Evolutionary conservation across 2,329 filamentous ascomycete genomes (phyloP), one percentile per base, ranked within the genome.

Genomic region (Penicillium rolfsii): DNA sequence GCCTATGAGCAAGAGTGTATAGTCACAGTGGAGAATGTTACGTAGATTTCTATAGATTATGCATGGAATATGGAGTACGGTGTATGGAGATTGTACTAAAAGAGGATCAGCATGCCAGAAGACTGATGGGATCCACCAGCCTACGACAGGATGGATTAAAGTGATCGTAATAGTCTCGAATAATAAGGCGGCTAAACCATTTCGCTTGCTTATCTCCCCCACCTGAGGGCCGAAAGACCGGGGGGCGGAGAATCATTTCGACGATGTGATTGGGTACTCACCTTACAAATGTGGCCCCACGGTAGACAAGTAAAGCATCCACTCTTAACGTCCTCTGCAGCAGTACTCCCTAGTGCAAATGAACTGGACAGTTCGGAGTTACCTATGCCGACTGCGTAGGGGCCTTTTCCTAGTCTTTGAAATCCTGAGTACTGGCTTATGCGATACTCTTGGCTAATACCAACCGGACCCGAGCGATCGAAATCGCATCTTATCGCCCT

Each of bases 401-500:
- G 19, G 24, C 40, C 40, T 22, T 24, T 8, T 14, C 24, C 6
- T 5, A 12, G 48, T 35, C n/a, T n/a, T 24, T 3, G 7, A 12
- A 8, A 38, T 19, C 5, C 4, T 22, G 19, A 1, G n/a, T 66
- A 62, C 2, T 30, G 28, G 0, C 12, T 65, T 64, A 62, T 64
- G 62, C 59, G 52, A 65, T 65, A 26, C 59, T 58, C 59, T 66
- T 64, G 64, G 64, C 62, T 66, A 63, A 66, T 64, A 22, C 50
- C 45, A 53, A 60, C 26, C 57, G 45, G 35, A 49, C 14, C 16
- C 22, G 28, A 46, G 36, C 22, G 38, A 55, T 40, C 30, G 9
- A 16, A 26, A 26, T 4, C 30, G n/a, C 5, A 56, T 57, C 58
- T 62, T 60, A 63, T 63, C 58, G 57, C 38, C 24, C 52, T 43